phyloP scores from a whole-genome alignment of 805 yeast genomes.

The Saccharomyces paradoxus region DNA sequence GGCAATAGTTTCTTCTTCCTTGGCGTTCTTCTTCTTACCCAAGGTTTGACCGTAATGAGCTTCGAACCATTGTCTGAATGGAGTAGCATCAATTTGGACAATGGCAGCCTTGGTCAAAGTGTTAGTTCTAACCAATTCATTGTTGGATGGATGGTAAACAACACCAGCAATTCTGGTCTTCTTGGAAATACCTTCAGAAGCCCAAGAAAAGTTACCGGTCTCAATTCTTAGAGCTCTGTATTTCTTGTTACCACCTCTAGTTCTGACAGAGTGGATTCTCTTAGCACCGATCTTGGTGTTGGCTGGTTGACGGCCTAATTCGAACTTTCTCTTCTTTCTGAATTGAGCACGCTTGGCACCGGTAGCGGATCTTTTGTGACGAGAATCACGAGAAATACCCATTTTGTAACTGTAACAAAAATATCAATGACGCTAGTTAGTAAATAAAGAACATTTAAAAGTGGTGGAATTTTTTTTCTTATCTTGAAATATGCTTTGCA shows the following conservation, averaged over 20 bases:
- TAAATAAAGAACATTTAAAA: not conserved
- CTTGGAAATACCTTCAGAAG: constrained; percentile 95
- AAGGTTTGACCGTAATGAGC: constrained; percentile 91
- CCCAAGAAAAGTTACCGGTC: constrained; percentile 99
- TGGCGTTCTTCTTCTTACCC: constrained; percentile 70
- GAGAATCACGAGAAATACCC: constrained; percentile 99
- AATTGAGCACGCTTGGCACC: constrained; percentile 99
- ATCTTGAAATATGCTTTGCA: not conserved
- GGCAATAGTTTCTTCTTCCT: constrained; percentile 46
- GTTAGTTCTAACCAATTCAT: constrained; percentile 99
- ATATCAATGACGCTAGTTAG: not conserved
- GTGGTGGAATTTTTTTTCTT: not conserved
- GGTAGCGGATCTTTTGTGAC: constrained; percentile 99
- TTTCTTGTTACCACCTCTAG: constrained; percentile 99
- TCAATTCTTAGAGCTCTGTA: constrained; percentile 99
- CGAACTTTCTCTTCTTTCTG: constrained; percentile 99
- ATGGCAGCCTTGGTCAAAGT: constrained; percentile 98
- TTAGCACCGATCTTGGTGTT: constrained; percentile 98
- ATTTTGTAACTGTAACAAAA: constrained; percentile 41
- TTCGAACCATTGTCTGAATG: constrained; percentile 99
- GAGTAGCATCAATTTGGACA: constrained; percentile 99
- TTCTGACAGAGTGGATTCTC: constrained; percentile 98
- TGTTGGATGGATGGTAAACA: constrained; percentile 98
- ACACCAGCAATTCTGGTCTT: constrained; percentile 98
- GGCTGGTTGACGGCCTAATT: constrained; percentile 98